A percentile compares a stretch with the other conserved stretches of the same genome.
Evolutionary conservation across 2,329 filamentous ascomycete genomes (phyloP).

Genomic region (Dactylonectria estremocensis): DNA sequence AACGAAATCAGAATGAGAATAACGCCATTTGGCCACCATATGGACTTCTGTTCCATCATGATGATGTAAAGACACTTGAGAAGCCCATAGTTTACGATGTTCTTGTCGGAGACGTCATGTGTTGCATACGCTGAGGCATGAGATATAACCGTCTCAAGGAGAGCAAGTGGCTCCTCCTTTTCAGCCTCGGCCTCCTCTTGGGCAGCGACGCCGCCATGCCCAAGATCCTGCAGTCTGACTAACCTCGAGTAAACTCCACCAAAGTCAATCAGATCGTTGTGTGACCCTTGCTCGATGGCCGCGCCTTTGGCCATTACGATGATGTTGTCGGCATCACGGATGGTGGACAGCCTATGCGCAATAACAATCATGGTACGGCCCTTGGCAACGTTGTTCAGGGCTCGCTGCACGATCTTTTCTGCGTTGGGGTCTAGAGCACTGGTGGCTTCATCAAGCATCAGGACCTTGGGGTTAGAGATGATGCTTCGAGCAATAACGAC

Average conservation of each 20-base stretch:
- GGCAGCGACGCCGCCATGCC: slow-evolving; percentile 29
- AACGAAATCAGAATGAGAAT: slow-evolving; percentile 44
- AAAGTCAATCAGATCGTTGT: slow-evolving; percentile 67
- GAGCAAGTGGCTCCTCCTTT: slow-evolving; percentile 57
- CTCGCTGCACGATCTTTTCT: slow-evolving; percentile 68
- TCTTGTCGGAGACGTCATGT: slow-evolving; percentile 20
- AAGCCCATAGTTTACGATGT: slow-evolving; percentile 44
- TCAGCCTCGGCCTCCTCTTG: slow-evolving; percentile 38
- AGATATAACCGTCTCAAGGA: slow-evolving; percentile 45
- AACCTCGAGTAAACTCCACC: slow-evolving; percentile 66
- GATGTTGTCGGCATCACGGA: slow-evolving; percentile 75
- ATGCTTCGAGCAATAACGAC: slow-evolving; percentile 78
- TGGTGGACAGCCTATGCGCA: slow-evolving; percentile 73
- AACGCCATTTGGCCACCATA: slow-evolving; percentile 44
- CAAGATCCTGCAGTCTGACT: slow-evolving; percentile 62
- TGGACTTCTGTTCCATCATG: slow-evolving; percentile 48
- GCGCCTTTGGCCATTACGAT: slow-evolving; percentile 74
- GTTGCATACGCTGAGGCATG: slow-evolving; percentile 43
- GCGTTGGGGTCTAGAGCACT: slow-evolving; percentile 67
- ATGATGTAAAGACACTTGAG: slow-evolving; percentile 50
- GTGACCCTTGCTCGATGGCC: slow-evolving; percentile 74
- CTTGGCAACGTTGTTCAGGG: slow-evolving; percentile 67
- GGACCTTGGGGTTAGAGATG: slow-evolving; percentile 73
- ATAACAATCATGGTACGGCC: slow-evolving; percentile 77
- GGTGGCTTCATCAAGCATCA: slow-evolving; percentile 80